These are phyloP conservation scores for Melocanna baccifera DNA, from an alignment of 176 grass and related monocot species.

Conservation along the genomic window DNA sequence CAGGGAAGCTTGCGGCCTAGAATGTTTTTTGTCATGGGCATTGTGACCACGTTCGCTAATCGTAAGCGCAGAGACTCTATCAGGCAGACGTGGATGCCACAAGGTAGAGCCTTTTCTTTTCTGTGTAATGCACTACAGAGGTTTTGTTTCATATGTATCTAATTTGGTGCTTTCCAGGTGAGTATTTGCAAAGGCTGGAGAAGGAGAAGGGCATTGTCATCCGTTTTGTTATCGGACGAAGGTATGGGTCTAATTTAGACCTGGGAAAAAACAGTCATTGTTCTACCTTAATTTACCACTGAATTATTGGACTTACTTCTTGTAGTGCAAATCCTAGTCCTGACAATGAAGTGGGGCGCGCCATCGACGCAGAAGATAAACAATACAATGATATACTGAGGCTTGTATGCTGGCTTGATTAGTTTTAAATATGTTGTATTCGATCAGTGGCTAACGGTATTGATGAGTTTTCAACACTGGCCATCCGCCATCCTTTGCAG, in stretches of 20 bases:
- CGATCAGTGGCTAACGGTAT: not conserved
- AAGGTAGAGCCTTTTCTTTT: slow-evolving; percentile 28
- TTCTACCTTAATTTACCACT: not conserved
- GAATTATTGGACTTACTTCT: slow-evolving; percentile 1
- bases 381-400: slow-evolving; percentile 60
- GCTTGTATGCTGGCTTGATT: slow-evolving; percentile 47
- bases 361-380: slow-evolving; percentile 56
- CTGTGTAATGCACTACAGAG: not conserved
- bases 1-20: slow-evolving; percentile 23
- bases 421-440: not conserved
- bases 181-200: slow-evolving; percentile 46
- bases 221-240: slow-evolving; percentile 68
- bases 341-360: slow-evolving; percentile 43
- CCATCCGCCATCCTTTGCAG: slow-evolving; percentile 25
- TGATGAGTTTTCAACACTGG: not conserved
- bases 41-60: slow-evolving; percentile 54
- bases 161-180: slow-evolving; percentile 35
- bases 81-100: slow-evolving; percentile 61
- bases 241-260: slow-evolving; percentile 36
- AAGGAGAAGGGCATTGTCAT: slow-evolving; percentile 59
- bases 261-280: not conserved
- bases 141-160: not conserved
- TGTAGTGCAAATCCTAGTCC: slow-evolving; percentile 45
- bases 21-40: slow-evolving; percentile 59
- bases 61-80: slow-evolving; percentile 50